These are phyloP conservation scores for Picea engelmannii DNA, from an alignment of 83 land plant species.

Conservation along the genomic window DNA sequence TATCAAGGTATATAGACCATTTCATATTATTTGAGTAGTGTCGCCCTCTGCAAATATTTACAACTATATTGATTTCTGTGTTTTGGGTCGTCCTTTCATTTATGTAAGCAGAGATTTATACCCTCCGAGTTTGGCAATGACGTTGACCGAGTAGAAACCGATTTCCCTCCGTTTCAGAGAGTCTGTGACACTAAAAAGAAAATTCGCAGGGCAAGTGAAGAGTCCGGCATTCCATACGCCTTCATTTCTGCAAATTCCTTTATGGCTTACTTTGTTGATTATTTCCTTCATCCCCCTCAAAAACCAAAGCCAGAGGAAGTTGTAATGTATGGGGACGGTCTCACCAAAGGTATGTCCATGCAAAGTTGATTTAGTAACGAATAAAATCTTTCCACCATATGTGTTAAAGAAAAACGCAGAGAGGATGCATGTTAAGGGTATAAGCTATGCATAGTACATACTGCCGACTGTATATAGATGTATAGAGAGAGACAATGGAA, in stretches of 20 bases:
- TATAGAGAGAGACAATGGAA: too few species aligned
- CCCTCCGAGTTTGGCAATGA: constrained; percentile 49
- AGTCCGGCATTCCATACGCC: constrained; percentile 30
- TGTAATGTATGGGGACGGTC: constrained; percentile 28
- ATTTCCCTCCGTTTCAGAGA: constrained; percentile 22
- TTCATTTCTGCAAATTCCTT: constrained; percentile 29
- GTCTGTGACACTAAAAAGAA: constrained; percentile 24
- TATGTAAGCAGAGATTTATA: constrained; percentile 31
- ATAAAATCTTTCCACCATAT: too few species aligned
- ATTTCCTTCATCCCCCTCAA: constrained; percentile 26
- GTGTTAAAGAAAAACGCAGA: too few species aligned
- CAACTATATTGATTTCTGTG: too few species aligned
- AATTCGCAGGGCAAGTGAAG: constrained; percentile 24
- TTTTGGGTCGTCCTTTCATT: too few species aligned
- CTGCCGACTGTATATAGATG: too few species aligned
- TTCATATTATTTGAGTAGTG: too few species aligned
- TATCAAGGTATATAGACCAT: constrained; percentile 26
- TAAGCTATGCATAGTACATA: too few species aligned
- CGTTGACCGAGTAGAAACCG: constrained; percentile 21
- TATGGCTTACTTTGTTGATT: constrained; percentile 24
- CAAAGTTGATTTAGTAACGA: too few species aligned
- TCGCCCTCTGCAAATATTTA: too few species aligned
- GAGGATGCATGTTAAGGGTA: too few species aligned
- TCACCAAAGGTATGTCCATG: constrained; percentile 19
- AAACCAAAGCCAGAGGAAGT: constrained; percentile 2